phyloP scores from a whole-genome alignment of 2,329 filamentous ascomycete species.

The Westerdykella ornata region DNA sequence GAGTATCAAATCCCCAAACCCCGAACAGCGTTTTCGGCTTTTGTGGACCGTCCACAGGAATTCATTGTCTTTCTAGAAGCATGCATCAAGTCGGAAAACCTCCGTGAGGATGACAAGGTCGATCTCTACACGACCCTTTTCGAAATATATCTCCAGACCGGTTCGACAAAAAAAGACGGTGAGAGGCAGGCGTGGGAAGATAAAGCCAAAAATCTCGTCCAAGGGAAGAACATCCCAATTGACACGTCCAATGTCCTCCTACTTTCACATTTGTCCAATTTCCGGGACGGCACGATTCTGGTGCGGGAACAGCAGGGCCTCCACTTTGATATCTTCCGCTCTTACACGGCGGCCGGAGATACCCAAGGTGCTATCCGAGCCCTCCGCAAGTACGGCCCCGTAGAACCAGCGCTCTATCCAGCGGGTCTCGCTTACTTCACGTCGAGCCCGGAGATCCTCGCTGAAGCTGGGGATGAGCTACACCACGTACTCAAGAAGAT shows the following conservation, averaged over 20 bases:
- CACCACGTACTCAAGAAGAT: constrained; percentile 76
- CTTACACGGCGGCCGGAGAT: constrained; percentile 87
- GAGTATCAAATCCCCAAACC: constrained; percentile 77
- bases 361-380: constrained; percentile 86
- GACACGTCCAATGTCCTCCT: constrained; percentile 92
- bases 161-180: constrained; percentile 63
- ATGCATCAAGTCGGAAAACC: constrained; percentile 63
- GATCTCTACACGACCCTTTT: constrained; percentile 94
- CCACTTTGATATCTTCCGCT: constrained; percentile 91
- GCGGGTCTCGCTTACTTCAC: constrained; percentile 91
- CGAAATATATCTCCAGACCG: constrained; percentile 94
- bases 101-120: constrained; percentile 68
- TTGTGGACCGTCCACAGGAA: constrained; percentile 86
- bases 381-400: constrained; percentile 80
- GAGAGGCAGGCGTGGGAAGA: constrained; percentile 77
- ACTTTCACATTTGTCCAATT: constrained; percentile 84
- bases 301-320: constrained; percentile 92
- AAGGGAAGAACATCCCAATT: constrained; percentile 71
- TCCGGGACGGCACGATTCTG: constrained; percentile 81
- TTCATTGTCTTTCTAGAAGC: constrained; percentile 92
- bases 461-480: constrained; percentile 81
- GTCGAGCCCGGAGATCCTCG: constrained; percentile 70
- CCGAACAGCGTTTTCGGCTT: constrained; percentile 86
- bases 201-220: constrained; percentile 84
- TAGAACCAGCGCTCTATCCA: constrained; percentile 86